phyloP scores from a whole-genome alignment of 805 yeast species.

The Candida alai region DNA sequence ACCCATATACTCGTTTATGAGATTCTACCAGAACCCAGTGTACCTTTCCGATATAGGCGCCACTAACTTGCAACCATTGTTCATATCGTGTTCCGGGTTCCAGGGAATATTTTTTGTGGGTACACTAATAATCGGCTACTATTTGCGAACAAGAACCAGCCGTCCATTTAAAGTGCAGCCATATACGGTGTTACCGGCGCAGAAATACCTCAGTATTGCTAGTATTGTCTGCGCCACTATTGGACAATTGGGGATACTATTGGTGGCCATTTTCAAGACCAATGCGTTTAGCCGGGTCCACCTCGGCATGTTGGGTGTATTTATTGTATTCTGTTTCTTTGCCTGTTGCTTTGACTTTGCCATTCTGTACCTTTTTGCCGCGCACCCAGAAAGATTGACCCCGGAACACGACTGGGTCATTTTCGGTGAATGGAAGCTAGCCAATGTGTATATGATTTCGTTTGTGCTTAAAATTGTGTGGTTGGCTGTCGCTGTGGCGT shows the following conservation, averaged over 20 bases:
- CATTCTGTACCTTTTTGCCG: slow-evolving; percentile 37
- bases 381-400: slow-evolving; percentile 30
- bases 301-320: slow-evolving; percentile 60
- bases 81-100: slow-evolving; percentile 71
- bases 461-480: slow-evolving; percentile 57
- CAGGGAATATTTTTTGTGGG: slow-evolving; percentile 75
- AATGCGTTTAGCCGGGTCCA: slow-evolving; percentile 56
- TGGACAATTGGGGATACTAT: slow-evolving; percentile 69
- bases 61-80: slow-evolving; percentile 77
- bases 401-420: slow-evolving; percentile 38
- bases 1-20: slow-evolving; percentile 61
- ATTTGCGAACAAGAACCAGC: slow-evolving; percentile 48
- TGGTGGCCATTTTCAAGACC: slow-evolving; percentile 73
- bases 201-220: slow-evolving; percentile 41
- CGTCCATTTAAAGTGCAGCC: slow-evolving; percentile 60
- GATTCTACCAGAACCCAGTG: slow-evolving; percentile 44
- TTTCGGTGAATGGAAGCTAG: slow-evolving; percentile 35
- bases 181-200: slow-evolving; percentile 41
- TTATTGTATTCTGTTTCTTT: slow-evolving; percentile 58
- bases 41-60: slow-evolving; percentile 89
- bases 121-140: slow-evolving; percentile 58
- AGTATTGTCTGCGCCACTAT: slow-evolving; percentile 43
- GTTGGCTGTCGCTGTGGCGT: slow-evolving; percentile 59
- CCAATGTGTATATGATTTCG: slow-evolving; percentile 43
- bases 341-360: slow-evolving; percentile 36